These are phyloP conservation scores for Globisporangium cederbergense DNA, from an alignment of 352 stramenopile species.

Conservation along the genomic window DNA sequence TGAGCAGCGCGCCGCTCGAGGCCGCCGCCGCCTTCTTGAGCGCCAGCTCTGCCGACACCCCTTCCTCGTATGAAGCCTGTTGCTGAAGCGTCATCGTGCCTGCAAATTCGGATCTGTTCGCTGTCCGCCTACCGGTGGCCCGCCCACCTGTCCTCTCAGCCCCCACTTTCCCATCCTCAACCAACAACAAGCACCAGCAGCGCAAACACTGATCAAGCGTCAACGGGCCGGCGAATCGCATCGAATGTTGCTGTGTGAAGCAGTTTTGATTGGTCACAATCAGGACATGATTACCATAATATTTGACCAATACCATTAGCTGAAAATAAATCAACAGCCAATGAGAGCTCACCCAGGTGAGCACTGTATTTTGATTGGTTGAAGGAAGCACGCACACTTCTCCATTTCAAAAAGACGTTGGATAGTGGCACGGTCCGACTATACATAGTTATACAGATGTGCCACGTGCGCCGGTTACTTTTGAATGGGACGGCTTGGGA, in stretches of 20 bases:
- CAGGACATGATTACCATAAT: neutral
- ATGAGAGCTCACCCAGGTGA: neutral
- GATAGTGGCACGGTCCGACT: no score
- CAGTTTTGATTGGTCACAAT: neutral
- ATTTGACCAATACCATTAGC: neutral
- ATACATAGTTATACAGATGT: no score
- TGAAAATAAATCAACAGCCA: neutral
- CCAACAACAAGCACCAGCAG: neutral
- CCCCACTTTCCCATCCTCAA: neutral
- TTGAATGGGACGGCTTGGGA: no score
- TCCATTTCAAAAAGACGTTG: no score
- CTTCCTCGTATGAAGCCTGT: neutral
- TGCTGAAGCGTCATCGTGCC: constrained; percentile 4
- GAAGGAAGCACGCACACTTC: neutral
- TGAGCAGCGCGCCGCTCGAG: constrained; percentile 63
- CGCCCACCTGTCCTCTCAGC: neutral
- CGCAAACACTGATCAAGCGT: neutral
- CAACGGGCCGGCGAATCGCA: neutral
- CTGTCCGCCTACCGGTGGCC: neutral
- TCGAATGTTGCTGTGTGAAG: neutral
- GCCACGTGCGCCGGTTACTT: no score
- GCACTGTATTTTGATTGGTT: neutral
- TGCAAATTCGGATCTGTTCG: constrained; percentile 14
- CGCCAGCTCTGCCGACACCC: constrained; percentile 25
- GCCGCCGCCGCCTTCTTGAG: constrained; percentile 72